phyloP scores from a whole-genome alignment of 768 basidiomycete genomes.

The Lactarius sp. region DNA sequence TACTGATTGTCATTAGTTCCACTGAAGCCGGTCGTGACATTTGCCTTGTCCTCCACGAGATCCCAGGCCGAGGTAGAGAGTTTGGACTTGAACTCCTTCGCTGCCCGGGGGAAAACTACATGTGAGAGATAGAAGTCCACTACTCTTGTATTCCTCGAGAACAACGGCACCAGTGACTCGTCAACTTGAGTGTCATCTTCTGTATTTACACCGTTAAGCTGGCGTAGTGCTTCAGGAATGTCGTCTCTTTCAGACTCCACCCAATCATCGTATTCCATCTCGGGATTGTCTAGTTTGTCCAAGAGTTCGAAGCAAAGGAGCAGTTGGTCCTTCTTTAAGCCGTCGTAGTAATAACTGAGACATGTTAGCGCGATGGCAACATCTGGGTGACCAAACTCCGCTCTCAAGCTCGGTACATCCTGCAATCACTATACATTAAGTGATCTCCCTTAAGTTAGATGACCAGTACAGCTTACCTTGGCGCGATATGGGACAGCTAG shows the following conservation, averaged over 20 bases:
- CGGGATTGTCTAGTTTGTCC: conserved; percentile 39
- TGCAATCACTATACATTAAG: conserved; percentile 20
- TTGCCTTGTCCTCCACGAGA: no score
- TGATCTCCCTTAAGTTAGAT: no score
- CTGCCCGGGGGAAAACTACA: conserved; percentile 24
- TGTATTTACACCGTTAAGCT: conserved; percentile 23
- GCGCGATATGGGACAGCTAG: conserved; percentile 51
- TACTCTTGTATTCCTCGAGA: conserved; percentile 35
- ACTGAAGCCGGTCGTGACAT: conserved; percentile 7
- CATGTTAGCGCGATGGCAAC: no score
- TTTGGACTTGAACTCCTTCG: neutral
- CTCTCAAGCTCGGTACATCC: conserved; percentile 41
- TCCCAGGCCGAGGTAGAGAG: no score
- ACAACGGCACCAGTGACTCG: conserved; percentile 32
- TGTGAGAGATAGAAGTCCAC: conserved; percentile 35
- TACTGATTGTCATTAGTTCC: neutral
- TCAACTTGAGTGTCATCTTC: conserved; percentile 28
- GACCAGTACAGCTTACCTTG: conserved; percentile 24
- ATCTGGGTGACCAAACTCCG: no score
- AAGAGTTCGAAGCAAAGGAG: conserved; percentile 37
- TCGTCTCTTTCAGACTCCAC: conserved; percentile 21
- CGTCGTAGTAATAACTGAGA: no score
- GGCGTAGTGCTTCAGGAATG: conserved; percentile 33
- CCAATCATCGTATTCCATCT: conserved; percentile 41
- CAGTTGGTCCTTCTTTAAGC: conserved; percentile 39